Percentiles rank a stretch among this genome's conserved stretches.
These are phyloP conservation scores for Anacardium occidentale DNA, from an alignment of 345 rosid species.

Conservation along the genomic window DNA sequence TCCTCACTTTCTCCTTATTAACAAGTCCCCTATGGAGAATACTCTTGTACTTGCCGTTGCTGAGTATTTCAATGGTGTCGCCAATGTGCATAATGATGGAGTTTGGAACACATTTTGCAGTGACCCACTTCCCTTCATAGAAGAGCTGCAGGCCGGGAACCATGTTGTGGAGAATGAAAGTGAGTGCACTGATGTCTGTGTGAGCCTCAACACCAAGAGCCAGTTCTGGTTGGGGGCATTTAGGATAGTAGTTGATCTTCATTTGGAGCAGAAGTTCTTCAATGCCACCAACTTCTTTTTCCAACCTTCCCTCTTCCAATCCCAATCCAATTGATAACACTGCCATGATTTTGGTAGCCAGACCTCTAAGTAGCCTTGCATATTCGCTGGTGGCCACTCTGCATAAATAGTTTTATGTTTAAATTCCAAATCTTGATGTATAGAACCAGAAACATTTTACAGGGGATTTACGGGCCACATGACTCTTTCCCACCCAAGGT, in stretches of 20 bases:
- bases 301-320: slow-evolving; percentile 77
- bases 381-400: slow-evolving; percentile 78
- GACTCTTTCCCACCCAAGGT: too few species aligned
- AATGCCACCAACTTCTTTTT: slow-evolving; percentile 82
- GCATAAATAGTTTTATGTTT: slow-evolving; percentile 8
- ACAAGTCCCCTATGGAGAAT: slow-evolving; percentile 90
- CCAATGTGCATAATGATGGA: slow-evolving; percentile 96
- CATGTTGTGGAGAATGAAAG: slow-evolving; percentile 98
- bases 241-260: slow-evolving; percentile 95
- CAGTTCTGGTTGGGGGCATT: slow-evolving; percentile 93
- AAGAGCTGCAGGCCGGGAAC: slow-evolving; percentile 91
- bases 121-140: slow-evolving; percentile 80
- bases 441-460: too few species aligned
- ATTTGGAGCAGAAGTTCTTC: slow-evolving; percentile 83
- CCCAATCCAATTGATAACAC: slow-evolving; percentile 72
- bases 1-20: slow-evolving; percentile 91
- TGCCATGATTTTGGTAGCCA: slow-evolving; percentile 62
- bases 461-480: too few species aligned
- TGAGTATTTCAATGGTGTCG: slow-evolving; percentile 85
- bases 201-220: slow-evolving; percentile 97
- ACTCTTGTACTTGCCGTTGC: slow-evolving; percentile 91
- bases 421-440: too few species aligned
- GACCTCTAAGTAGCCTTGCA: slow-evolving; percentile 69
- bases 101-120: slow-evolving; percentile 86
- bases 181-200: slow-evolving; percentile 81